Evolutionary conservation across 352 stramenopile genomes (phyloP).

Genomic region (Pythium grandisporangium): DNA sequence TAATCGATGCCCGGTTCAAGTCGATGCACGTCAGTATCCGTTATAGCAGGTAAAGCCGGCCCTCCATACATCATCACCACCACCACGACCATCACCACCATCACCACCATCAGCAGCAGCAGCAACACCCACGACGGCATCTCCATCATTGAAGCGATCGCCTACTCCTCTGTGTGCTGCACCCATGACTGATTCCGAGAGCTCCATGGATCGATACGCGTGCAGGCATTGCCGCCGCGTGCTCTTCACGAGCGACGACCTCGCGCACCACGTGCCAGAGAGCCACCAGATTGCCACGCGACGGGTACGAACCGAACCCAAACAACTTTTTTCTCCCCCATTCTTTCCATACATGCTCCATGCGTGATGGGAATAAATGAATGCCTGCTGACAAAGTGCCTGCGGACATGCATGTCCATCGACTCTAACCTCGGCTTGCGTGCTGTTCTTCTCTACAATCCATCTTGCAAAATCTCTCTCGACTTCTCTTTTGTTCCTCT

Average conservation of each 20-base stretch:
- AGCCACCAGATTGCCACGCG: conserved; percentile 56
- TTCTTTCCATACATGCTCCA: not conserved
- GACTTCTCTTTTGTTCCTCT: not conserved
- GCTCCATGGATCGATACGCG: conserved; percentile 23
- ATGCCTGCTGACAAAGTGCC: too few relatives aligned
- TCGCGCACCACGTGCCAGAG: conserved; percentile 48
- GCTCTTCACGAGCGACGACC: conserved; percentile 52
- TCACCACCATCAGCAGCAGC: too few relatives aligned
- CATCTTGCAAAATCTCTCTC: too few relatives aligned
- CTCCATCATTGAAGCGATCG: too few relatives aligned
- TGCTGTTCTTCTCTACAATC: not conserved
- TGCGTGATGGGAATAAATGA: not conserved
- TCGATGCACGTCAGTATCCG: not conserved
- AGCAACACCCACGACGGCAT: too few relatives aligned
- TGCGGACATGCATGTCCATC: too few relatives aligned
- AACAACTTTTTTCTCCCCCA: too few relatives aligned
- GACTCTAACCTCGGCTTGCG: too few relatives aligned
- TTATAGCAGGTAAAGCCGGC: not conserved
- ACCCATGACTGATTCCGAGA: conserved; percentile 9
- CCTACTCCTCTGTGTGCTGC: too few relatives aligned
- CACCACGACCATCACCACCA: too few relatives aligned
- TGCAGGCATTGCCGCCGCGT: conserved; percentile 65
- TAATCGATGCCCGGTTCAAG: not conserved
- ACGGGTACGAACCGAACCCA: conserved; percentile 13
- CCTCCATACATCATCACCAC: not conserved